Percentiles rank a stretch among this genome's conserved stretches.
Evolutionary conservation across 2,329 filamentous ascomycete genomes (phyloP).

Genomic region (Gaeumannomyces sp.): DNA sequence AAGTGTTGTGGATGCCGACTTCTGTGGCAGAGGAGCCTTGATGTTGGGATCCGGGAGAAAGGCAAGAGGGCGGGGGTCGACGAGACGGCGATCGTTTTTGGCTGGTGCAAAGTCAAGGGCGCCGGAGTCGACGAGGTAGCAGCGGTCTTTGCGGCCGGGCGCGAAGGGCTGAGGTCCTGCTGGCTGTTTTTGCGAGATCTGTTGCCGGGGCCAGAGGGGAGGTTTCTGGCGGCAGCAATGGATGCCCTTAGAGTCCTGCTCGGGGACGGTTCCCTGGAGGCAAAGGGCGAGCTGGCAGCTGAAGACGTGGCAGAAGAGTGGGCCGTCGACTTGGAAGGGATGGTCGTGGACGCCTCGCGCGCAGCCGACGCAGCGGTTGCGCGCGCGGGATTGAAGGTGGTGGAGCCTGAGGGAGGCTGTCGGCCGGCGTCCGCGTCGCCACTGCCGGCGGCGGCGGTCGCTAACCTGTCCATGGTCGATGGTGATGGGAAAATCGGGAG

Average conservation of each 20-base stretch:
- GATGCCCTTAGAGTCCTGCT: slow-evolving; percentile 27
- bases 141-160: slow-evolving; percentile 42
- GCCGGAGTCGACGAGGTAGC: slow-evolving; percentile 49
- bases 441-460: neutral
- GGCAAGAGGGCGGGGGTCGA: slow-evolving; percentile 62
- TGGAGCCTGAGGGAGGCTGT: slow-evolving; percentile 1
- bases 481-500: neutral
- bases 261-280: slow-evolving; percentile 42
- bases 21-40: slow-evolving; percentile 59
- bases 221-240: slow-evolving; percentile 24
- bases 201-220: slow-evolving; percentile 30
- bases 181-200: slow-evolving; percentile 60
- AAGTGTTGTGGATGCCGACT: slow-evolving; percentile 39
- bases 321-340: slow-evolving; percentile 13
- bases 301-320: slow-evolving; percentile 19
- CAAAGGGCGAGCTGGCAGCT: slow-evolving; percentile 24
- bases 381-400: neutral
- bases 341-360: neutral
- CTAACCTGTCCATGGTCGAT: slow-evolving; percentile 5
- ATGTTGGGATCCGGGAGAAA: slow-evolving; percentile 52
- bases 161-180: slow-evolving; percentile 58
- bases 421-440: slow-evolving; percentile 3
- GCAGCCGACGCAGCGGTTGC: neutral
- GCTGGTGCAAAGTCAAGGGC: slow-evolving; percentile 18
- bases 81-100: slow-evolving; percentile 62